A percentile compares a stretch with the other conserved stretches of the same genome.
Conservation (phyloP, 768 basidiomycete species). For the Amanita molliuscula region DNA sequence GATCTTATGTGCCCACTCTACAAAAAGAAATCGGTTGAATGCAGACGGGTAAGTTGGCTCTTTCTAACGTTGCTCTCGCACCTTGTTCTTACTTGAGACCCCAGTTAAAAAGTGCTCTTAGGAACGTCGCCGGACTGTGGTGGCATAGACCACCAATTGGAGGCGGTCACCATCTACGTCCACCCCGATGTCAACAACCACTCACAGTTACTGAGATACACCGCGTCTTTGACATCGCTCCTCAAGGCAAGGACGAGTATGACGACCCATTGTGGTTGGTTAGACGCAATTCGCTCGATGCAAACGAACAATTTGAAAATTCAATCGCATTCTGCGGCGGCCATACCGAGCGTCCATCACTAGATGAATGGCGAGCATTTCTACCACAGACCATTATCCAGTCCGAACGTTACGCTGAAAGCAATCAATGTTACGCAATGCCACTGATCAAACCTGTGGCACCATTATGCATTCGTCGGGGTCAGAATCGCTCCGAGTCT, state of each 20-base stretch:
- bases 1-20: neutral
- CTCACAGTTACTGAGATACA: neutral
- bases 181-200: neutral
- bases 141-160: neutral
- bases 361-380: neutral
- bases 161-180: neutral
- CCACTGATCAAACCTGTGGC: neutral
- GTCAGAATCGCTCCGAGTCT: neutral
- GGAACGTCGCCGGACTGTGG: neutral
- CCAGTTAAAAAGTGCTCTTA: neutral
- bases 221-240: neutral
- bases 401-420: neutral
- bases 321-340: too few relatives aligned
- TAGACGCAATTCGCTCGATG: neutral
- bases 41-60: neutral
- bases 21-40: neutral
- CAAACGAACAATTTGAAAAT: neutral
- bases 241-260: neutral
- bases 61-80: neutral
- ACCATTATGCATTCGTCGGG: neutral
- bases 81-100: neutral
- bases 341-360: neutral
- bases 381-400: neutral
- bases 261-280: slow-evolving; percentile 1
- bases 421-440: neutral